A percentile compares a stretch with the other conserved stretches of the same genome.
These are phyloP conservation scores for Talaromyces sp. DNA, from an alignment of 2,329 filamentous ascomycete genomes.

Conservation along the genomic window DNA sequence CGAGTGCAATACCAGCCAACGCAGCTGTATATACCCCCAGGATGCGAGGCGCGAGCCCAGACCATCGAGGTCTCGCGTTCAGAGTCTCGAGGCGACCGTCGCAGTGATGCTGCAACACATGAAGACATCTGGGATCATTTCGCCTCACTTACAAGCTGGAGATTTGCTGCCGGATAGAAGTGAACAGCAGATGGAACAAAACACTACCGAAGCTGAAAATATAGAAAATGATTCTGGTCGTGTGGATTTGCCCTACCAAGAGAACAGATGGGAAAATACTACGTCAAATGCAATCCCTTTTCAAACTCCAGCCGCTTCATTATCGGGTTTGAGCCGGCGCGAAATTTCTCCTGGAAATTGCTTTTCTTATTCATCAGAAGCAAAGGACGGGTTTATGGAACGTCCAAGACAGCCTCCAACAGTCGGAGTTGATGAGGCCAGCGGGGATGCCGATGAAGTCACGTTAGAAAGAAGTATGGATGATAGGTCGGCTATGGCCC, in stretches of 20 bases:
- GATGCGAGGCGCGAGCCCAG: conserved; percentile 24
- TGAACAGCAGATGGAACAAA: neutral
- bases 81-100: neutral
- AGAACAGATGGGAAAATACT: neutral
- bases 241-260: neutral
- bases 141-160: neutral
- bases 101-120: neutral
- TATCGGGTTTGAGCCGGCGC: neutral
- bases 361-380: neutral
- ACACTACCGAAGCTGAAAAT: neutral
- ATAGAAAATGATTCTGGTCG: neutral
- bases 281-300: neutral
- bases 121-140: neutral
- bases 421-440: neutral
- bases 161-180: neutral
- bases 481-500: neutral
- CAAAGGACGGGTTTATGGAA: neutral
- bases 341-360: neutral
- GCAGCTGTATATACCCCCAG: conserved; percentile 34
- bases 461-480: neutral
- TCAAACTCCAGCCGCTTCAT: neutral
- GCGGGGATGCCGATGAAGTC: neutral
- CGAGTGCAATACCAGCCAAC: conserved; percentile 29
- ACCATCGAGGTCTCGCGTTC: neutral
- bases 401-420: neutral